Base-by-base conservation (phyloP, 2,329 filamentous ascomycete species). In the Drechslerella stenobrocha region DNA sequence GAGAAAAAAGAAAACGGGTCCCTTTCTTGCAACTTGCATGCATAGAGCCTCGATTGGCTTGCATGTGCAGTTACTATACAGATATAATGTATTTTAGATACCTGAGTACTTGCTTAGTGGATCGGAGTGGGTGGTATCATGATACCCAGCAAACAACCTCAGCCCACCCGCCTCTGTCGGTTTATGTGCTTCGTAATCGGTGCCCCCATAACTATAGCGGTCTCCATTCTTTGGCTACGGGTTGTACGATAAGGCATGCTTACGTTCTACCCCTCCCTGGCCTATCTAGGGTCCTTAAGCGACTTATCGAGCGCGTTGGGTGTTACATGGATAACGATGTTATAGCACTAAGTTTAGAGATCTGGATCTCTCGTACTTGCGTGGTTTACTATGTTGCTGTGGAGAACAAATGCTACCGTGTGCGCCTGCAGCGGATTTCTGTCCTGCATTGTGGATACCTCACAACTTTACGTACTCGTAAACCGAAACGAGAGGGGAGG, bases 391-490 rank as follows among this genome's bases (percentile, higher is more conserved):
- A 51, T 52, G 46, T 64, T 52, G 40, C 30, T 53, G 61, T 66
- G 61, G 61, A 35, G 48, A 57, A 42, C 22, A 20, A 42, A 52
- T 64, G 28, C 52, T 56, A 57, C 51, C 61, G 40, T 42, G n/a
- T n/a, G n/a, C 52, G 53, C 42, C 45, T 58, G 48, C 53, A 58
- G 45, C 37, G 13, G 4, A n/a, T 42, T 18, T 48, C 15, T 48
- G 22, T 47, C 34, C 30, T 59, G 53, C 48, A 66, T 51, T 42
- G 61, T 66, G 61, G 52, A 59, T 34, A 24, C 60, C 37, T 57
- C 55, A 18, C 48, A 32, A 26, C 32, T 53, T 52, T 26, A 42
- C 37, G 15, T 42, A 15, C 30, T 48, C 50, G 40, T 44, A 45
- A 45, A n/a, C n/a, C 61, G 47, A 57, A 23, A 52, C 45, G 28